phyloP scores from a whole-genome alignment of 2,329 filamentous ascomycete genomes.

The Mariannaea sp. region DNA sequence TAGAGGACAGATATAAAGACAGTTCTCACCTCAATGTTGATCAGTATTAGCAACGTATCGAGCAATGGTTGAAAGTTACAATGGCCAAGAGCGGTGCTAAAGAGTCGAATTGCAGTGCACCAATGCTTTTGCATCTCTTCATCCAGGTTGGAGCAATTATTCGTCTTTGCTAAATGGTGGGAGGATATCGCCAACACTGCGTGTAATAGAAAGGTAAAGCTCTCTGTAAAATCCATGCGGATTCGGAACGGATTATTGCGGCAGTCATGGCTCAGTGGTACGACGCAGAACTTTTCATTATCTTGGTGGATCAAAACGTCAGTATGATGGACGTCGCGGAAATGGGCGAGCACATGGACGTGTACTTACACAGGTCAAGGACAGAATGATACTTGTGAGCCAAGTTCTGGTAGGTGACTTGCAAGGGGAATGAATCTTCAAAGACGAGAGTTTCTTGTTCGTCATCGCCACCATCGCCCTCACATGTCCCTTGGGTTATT shows the following conservation, averaged over 20 bases:
- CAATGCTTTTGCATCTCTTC: conserved; percentile 13
- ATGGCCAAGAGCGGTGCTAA: conserved; percentile 6
- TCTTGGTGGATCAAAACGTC: conserved; percentile 5
- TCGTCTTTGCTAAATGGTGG: conserved; percentile 8
- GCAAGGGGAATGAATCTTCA: neutral
- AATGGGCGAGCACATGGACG: neutral
- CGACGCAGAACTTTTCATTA: conserved; percentile 11
- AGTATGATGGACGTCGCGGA: neutral
- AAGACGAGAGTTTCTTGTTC: neutral
- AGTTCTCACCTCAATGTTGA: conserved; percentile 8
- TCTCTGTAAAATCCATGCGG: conserved; percentile 6
- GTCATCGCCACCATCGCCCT: neutral
- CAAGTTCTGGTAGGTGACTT: conserved; percentile 10
- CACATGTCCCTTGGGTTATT: neutral
- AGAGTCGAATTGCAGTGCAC: conserved; percentile 7
- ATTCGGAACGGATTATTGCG: conserved; percentile 10
- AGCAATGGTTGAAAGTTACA: conserved; percentile 7
- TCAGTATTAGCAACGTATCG: conserved; percentile 9
- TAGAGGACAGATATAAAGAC: neutral
- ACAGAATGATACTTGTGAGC: conserved; percentile 12
- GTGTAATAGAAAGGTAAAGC: conserved; percentile 10
- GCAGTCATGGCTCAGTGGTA: conserved; percentile 9
- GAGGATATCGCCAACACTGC: conserved; percentile 10
- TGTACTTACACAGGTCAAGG: neutral
- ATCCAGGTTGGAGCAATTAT: neutral